Conservation (phyloP, 805 yeast species). For the Metschnikowia colocasiae region DNA sequence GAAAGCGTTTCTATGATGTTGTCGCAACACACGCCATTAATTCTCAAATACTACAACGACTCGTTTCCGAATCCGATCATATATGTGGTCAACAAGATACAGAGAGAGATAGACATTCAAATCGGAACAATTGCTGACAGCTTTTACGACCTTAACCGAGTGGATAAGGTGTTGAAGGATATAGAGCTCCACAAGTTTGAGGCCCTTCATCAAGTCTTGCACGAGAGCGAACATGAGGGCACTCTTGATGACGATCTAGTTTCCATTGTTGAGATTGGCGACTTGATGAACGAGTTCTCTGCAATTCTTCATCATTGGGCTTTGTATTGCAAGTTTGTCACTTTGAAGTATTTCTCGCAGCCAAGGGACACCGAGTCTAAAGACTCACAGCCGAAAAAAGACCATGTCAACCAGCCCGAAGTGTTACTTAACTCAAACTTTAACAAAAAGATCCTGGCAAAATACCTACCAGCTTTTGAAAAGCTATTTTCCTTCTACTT, state of each 20-base stretch:
- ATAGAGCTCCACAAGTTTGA: slow-evolving; percentile 47
- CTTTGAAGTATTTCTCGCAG: slow-evolving; percentile 54
- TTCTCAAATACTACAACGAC: slow-evolving; percentile 56
- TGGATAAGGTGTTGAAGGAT: slow-evolving; percentile 54
- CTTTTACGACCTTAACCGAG: slow-evolving; percentile 66
- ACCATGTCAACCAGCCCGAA: slow-evolving; percentile 42
- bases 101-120: slow-evolving; percentile 89
- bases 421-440: slow-evolving; percentile 54
- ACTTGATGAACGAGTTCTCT: slow-evolving; percentile 64
- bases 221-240: slow-evolving; percentile 14
- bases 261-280: slow-evolving; percentile 64
- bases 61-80: slow-evolving; percentile 57
- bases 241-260: slow-evolving; percentile 34
- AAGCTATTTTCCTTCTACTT: slow-evolving; percentile 61
- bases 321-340: slow-evolving; percentile 67
- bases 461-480: slow-evolving; percentile 62
- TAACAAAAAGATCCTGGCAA: slow-evolving; percentile 49
- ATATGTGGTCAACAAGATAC: slow-evolving; percentile 67
- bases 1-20: slow-evolving; percentile 83
- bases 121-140: slow-evolving; percentile 85
- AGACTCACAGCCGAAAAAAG: slow-evolving; percentile 10
- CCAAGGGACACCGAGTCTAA: slow-evolving; percentile 3
- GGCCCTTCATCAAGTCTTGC: slow-evolving; percentile 18
- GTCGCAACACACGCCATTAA: slow-evolving; percentile 80
- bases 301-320: slow-evolving; percentile 84